Evolutionary conservation across 306 rosid species (phyloP).

Genomic region (Comarum palustre): DNA sequence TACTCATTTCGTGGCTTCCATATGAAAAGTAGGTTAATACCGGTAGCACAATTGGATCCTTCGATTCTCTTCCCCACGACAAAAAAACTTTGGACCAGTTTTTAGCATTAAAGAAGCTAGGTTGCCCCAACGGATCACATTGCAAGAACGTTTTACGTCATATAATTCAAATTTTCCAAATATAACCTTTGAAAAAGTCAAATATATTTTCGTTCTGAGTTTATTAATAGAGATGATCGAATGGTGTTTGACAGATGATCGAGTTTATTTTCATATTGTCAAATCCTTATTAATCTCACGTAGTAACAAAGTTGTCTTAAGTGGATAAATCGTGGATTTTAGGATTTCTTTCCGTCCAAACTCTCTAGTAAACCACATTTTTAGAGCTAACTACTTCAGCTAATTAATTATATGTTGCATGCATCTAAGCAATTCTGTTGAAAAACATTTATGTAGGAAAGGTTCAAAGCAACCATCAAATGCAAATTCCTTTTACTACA

Average conservation of each 20-base stretch:
- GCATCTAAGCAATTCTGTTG: not conserved
- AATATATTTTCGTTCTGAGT: too few relatives aligned
- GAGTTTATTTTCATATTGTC: not conserved
- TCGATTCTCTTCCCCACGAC: not conserved
- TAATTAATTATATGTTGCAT: not conserved
- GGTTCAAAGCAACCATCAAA: not conserved
- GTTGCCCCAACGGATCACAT: not conserved
- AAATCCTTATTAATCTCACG: not conserved
- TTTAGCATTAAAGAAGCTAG: not conserved
- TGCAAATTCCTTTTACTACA: not conserved
- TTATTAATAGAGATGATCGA: too few relatives aligned
- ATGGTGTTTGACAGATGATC: too few relatives aligned
- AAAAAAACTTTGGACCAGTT: not conserved
- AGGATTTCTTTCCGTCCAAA: too few relatives aligned
- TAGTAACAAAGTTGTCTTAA: too few relatives aligned
- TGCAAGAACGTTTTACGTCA: not conserved
- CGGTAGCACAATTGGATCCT: not conserved
- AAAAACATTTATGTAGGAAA: not conserved
- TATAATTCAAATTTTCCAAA: too few relatives aligned
- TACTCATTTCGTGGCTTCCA: constrained; percentile 31
- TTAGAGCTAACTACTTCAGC: too few relatives aligned
- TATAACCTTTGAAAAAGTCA: too few relatives aligned
- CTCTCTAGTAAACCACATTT: too few relatives aligned
- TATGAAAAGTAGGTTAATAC: constrained; percentile 38
- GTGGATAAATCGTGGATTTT: too few relatives aligned